Evolutionary conservation across 306 rosid genomes (phyloP), one percentile per base, ranked within the genome.

Genomic region (Carpinus fangiana): DNA sequence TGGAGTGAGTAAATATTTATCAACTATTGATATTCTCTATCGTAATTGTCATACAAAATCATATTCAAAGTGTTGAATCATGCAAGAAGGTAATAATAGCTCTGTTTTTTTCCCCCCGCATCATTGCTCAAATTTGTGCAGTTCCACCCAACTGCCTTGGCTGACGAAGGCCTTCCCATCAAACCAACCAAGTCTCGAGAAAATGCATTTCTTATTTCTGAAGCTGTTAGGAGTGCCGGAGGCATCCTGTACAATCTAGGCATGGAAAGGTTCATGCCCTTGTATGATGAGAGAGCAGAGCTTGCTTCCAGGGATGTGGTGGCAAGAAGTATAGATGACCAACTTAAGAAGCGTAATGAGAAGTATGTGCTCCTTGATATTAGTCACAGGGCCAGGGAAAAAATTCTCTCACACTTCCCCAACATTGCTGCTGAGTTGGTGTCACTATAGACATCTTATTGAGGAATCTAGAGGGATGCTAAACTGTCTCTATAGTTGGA

Each of bases 261-360:
- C 80, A 91, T 86, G 96, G 98, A 95, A 85, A 88, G 98, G 83
- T 95, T 92, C 78, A 95, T 95, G 98, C 93, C 97, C 62, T 75
- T 71, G 68, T 95, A 95, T 60, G 98, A 95, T 81, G 92, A 90
- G 80, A 86, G 98, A 83, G 95, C 89, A 14, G 98, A 95, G 90
- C 98, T 95, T 72, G 98, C 98, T 53, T 93, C 98, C 1, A 90
- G 98, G 85, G 98, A 95, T 79, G 95, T 95, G 55, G 98, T 95
- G 70, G 98, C 98, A 41, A 90, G 98, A 87, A 85, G 98, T 67
- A 95, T 95, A 38, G 98, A 95, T 3, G 97, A 92, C 82, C 98
- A 95, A 82, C 97, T 95, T 26, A 95, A 95, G 82, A 92, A 81
- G 85, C 96, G 88, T 0, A 77, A 82, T 16, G 98, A 95, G 52